Evolutionary conservation across 257 asterid genomes (phyloP), one percentile per base, ranked within the genome.

Genomic region (Plantago major): DNA sequence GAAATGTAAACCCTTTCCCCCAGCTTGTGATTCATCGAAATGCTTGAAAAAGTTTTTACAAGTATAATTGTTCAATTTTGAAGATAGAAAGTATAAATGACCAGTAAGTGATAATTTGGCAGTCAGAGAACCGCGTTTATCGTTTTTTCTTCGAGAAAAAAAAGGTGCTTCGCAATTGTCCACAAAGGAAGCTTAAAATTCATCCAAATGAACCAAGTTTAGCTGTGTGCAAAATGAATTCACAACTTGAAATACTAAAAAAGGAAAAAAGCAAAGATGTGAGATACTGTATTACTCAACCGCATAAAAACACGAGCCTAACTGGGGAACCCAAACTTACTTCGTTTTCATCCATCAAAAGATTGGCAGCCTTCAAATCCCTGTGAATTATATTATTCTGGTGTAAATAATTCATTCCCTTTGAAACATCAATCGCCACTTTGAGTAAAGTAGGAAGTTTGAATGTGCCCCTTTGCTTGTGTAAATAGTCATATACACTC

Each of bases 381-480:
- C 99, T 80, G 74, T 93, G 99, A 72, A 93, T 81, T 61, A 93
- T 93, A 66, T 93, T 93, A 77, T 89, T 93, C 82, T 93, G 97
- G 73, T 93, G 99, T 84, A 93, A 86, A 70, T 93, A 93, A 74
- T 80, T 83, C 99, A 93, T 93, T 64, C 99, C 99, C 83, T 85
- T 93, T 4, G 99, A 79, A 69, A 93, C 82, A 80, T 93, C 99
- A 73, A 87, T 79, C 28, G 96, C 97, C 64, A 93, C 97, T 83
- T 84, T 93, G 65, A 89, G 84, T 69, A 93, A 68, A 69, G 88
- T 64, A 40, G 97, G 97, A 65, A 87, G 93, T 80, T 82, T 93
- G 65, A 93, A 89, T 40, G 89, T 77, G 65, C 96, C 97, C 91
- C 62, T 93, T 72, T 84, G 94, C 82, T 93, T 93, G 89, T 89